Evolutionary conservation across 2,329 filamentous ascomycete genomes (phyloP).

Genomic region (Colletotrichum spaethianum): DNA sequence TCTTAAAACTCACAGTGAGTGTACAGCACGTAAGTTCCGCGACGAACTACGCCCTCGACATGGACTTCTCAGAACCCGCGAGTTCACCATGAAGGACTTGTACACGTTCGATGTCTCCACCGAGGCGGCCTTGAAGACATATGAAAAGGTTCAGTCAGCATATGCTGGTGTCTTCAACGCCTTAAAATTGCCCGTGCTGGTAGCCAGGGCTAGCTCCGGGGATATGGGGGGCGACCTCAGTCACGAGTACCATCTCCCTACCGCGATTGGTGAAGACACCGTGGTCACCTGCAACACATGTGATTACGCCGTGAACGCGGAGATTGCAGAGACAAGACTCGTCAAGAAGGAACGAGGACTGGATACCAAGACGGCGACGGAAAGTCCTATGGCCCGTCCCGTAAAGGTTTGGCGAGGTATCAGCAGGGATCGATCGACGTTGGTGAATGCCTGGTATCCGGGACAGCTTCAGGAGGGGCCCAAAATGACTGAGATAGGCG

Average conservation of each 20-base stretch:
- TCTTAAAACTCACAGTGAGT: slow-evolving; percentile 17
- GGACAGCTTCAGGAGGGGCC: slow-evolving; percentile 37
- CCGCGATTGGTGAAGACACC: slow-evolving; percentile 85
- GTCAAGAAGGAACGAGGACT: slow-evolving; percentile 19
- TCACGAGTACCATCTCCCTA: slow-evolving; percentile 93
- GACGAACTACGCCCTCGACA: slow-evolving; percentile 92
- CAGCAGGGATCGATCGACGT: slow-evolving; percentile 75
- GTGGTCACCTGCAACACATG: slow-evolving; percentile 83
- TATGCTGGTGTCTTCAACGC: slow-evolving; percentile 87
- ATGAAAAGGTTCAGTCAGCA: slow-evolving; percentile 78
- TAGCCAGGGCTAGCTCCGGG: slow-evolving; percentile 93
- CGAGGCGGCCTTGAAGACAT: slow-evolving; percentile 82
- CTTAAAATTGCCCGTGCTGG: slow-evolving; percentile 84
- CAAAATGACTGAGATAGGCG: slow-evolving; percentile 12
- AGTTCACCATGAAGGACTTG: slow-evolving; percentile 98
- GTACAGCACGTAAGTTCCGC: slow-evolving; percentile 88
- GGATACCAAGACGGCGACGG: slow-evolving; percentile 31
- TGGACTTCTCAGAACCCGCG: slow-evolving; percentile 87
- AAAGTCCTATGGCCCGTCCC: slow-evolving; percentile 46
- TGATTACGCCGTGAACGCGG: slow-evolving; percentile 86
- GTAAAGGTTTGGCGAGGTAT: slow-evolving; percentile 73
- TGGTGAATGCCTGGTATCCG: slow-evolving; percentile 80
- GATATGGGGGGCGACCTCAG: slow-evolving; percentile 94
- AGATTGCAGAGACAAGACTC: slow-evolving; percentile 73
- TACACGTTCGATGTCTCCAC: slow-evolving; percentile 89